Base-by-base conservation (phyloP, 2,329 filamentous ascomycete genomes). In the Coniochaeta sp. region DNA sequence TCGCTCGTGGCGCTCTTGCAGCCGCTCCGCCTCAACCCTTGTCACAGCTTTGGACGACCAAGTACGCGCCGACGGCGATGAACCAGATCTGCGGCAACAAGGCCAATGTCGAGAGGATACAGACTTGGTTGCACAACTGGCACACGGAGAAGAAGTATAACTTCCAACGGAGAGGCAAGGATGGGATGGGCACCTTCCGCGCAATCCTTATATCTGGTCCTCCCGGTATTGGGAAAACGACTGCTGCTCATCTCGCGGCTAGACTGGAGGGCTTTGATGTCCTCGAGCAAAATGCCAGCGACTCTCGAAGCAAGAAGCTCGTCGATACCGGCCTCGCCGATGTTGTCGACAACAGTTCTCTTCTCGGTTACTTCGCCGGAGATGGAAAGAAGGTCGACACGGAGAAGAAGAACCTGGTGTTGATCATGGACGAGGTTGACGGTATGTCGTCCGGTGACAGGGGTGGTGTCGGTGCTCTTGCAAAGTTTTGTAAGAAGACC, bases 371-470 rank as follows among this genome's bases (percentile, higher is more conserved):
- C 74, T 99, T 98, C 72, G 87, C 92, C 7, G 87, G 86, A 2
- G 90, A 93, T 60, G 89, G 90, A 26, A 90, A 95, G 74, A 83
- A 88, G 61, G 87, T 96, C 3, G 89, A 97, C 52, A 76, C 79
- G 5, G 81, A 81, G 17, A 98, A 95, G 79, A 96, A 96, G 79
- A 97, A 97, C 67, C 86, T 98, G 36, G 91, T 97, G 6, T 78
- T 99, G 57, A 91, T 99, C 75, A 98, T 99, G 95, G 95, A 99
- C 67, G 95, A 99, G 75, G 95, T 99, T 5, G 95, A 99, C 69
- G 95, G 95, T 58, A 98, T 99, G 95, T 98, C 93, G 63, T 93
- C 91, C 38, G 95, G 95, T 70, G 95, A 99, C 71, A 88, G 95
- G 63, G 95, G 95, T 65, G 95, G 95, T 73, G 95, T 99, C 56